Evolutionary conservation across 768 basidiomycete genomes (phyloP).

Genomic region (Auricularia cornea): DNA sequence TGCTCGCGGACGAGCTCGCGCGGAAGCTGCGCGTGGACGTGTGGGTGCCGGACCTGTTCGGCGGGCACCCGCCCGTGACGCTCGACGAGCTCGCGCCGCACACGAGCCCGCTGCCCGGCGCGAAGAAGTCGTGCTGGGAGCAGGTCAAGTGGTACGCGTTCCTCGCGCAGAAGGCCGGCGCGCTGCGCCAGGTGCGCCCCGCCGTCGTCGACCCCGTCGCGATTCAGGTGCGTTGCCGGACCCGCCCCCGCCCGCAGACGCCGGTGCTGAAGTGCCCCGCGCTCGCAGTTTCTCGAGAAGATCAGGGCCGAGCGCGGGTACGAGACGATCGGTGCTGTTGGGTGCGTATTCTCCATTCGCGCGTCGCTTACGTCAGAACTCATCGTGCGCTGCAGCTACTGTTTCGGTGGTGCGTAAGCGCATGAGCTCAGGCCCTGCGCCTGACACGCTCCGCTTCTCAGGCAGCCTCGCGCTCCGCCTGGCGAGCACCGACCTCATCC

Average conservation of each 20-base stretch:
- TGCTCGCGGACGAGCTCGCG: constrained; percentile 49
- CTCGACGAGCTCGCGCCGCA: constrained; percentile 15
- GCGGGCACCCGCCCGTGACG: constrained; percentile 26
- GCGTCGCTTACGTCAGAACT: too few relatives aligned
- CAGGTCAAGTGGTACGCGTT: constrained; percentile 12
- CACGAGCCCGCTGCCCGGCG: not conserved
- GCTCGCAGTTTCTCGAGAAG: constrained; percentile 26
- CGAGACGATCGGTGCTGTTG: constrained; percentile 33
- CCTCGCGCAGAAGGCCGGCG: constrained; percentile 14
- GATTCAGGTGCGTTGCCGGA: constrained; percentile 13
- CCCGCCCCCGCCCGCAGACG: too few relatives aligned
- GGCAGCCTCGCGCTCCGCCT: constrained; percentile 22
- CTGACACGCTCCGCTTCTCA: constrained; percentile 3
- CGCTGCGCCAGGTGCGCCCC: constrained; percentile 16
- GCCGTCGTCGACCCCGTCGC: constrained; percentile 21
- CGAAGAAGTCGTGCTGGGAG: constrained; percentile 9
- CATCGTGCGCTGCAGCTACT: constrained; percentile 27
- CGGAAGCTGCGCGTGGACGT: constrained; percentile 46
- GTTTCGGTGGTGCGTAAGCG: constrained; percentile 26
- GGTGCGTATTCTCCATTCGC: constrained; percentile 19
- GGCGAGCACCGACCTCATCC: constrained; percentile 23
- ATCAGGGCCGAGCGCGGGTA: constrained; percentile 33
- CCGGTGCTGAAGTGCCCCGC: not conserved
- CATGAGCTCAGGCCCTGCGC: too few relatives aligned
- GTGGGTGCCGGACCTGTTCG: constrained; percentile 55